Evolutionary conservation across 768 basidiomycete genomes (phyloP).

Genomic region (Leccinum obscurum): DNA sequence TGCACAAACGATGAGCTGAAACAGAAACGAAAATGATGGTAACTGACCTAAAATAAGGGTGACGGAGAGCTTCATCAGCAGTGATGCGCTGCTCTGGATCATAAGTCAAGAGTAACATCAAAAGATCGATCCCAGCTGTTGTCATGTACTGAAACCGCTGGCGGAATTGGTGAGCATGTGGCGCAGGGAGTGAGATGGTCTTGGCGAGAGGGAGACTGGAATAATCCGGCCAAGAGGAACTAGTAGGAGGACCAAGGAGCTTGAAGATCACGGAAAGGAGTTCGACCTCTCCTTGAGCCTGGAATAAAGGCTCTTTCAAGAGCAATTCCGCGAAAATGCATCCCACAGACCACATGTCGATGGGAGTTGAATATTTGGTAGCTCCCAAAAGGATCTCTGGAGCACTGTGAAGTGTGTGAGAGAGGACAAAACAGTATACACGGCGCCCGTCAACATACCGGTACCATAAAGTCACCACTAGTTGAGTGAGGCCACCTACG

Average conservation of each 20-base stretch:
- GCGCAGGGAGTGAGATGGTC: conserved; percentile 71
- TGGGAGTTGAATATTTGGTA: conserved; percentile 89
- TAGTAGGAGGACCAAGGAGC: conserved; percentile 90
- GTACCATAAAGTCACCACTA: conserved; percentile 99
- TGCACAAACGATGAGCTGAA: background rate
- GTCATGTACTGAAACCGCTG: conserved; percentile 87
- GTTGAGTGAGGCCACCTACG: conserved; percentile 94
- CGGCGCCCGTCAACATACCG: conserved; percentile 54
- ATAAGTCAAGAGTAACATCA: conserved; percentile 81
- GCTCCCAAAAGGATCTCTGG: conserved; percentile 95
- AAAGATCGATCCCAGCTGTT: conserved; percentile 78
- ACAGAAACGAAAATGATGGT: background rate
- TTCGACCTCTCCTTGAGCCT: conserved; percentile 94
- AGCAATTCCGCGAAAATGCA: conserved; percentile 98
- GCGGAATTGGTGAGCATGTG: conserved; percentile 74
- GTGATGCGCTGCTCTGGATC: conserved; percentile 85
- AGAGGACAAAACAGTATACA: conserved; percentile 13
- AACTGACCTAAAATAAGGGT: conserved; percentile 84
- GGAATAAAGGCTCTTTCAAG: conserved; percentile 94
- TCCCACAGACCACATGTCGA: conserved; percentile 99
- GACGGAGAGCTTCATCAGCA: conserved; percentile 86
- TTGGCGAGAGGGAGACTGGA: conserved; percentile 76
- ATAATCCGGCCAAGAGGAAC: conserved; percentile 85
- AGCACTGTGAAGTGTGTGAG: conserved; percentile 51
- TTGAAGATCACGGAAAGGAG: conserved; percentile 93